phyloP scores from a whole-genome alignment of 2,329 filamentous ascomycete species.

The Aureobasidium sp. region DNA sequence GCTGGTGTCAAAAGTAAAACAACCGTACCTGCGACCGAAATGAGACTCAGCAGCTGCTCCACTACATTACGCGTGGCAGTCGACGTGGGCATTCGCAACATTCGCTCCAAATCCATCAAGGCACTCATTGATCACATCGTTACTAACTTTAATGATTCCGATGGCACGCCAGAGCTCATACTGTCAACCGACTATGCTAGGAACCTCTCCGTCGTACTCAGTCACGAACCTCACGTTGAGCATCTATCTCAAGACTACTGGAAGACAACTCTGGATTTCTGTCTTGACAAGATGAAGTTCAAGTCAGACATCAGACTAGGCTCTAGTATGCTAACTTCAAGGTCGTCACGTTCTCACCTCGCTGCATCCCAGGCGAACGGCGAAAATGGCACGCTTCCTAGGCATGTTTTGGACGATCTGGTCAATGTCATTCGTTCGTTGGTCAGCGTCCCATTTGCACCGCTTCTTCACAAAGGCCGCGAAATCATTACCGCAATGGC shows the following conservation, averaged over 20 bases:
- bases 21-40: conserved; percentile 26
- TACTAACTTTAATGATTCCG: conserved; percentile 56
- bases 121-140: conserved; percentile 74
- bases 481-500: conserved; percentile 49
- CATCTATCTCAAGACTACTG: conserved; percentile 62
- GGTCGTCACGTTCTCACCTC: conserved; percentile 19
- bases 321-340: conserved; percentile 16
- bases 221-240: conserved; percentile 69
- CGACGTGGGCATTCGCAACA: conserved; percentile 55
- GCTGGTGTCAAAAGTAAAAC: conserved; percentile 1
- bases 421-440: conserved; percentile 21
- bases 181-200: conserved; percentile 72
- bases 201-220: conserved; percentile 60
- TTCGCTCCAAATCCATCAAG: conserved; percentile 70
- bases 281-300: conserved; percentile 49
- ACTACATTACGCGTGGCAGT: conserved; percentile 64
- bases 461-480: conserved; percentile 40
- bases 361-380: conserved; percentile 15
- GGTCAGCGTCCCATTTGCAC: conserved; percentile 23
- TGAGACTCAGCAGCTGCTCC: conserved; percentile 59
- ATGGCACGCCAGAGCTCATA: conserved; percentile 57
- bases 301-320: not conserved
- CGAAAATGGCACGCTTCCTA: not conserved
- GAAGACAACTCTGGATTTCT: conserved; percentile 62
- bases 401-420: conserved; percentile 23